These are phyloP conservation scores for Acephala macrosclerotiorum DNA, from an alignment of 2,329 filamentous ascomycete species.

Conservation along the genomic window DNA sequence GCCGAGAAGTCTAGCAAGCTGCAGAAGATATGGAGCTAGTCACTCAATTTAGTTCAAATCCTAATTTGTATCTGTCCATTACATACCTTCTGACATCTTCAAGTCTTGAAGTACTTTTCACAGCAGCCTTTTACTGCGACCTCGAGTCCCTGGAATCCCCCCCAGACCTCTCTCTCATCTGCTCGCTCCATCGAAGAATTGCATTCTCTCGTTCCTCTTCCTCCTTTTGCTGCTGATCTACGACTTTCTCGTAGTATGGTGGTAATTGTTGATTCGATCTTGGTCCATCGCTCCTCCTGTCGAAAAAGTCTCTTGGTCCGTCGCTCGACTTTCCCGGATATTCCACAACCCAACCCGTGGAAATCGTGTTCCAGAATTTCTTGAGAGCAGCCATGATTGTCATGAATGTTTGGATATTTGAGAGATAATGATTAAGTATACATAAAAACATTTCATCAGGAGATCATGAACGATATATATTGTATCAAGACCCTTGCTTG, in stretches of 20 bases:
- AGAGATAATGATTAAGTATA: not conserved
- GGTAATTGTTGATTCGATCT: slow-evolving; percentile 1
- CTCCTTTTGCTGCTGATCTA: not conserved
- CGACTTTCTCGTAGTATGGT: not conserved
- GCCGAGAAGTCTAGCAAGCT: too few relatives aligned
- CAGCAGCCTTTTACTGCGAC: not conserved
- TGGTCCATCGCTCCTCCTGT: slow-evolving; percentile 21
- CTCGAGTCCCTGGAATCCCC: not conserved
- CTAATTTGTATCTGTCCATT: too few relatives aligned
- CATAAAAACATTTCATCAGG: not conserved
- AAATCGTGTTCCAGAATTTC: slow-evolving; percentile 33
- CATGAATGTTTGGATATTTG: not conserved
- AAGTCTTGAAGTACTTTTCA: not conserved
- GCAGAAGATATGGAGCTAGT: too few relatives aligned
- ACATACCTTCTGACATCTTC: not conserved
- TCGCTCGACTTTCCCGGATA: slow-evolving; percentile 27
- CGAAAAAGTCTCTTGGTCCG: slow-evolving; percentile 36
- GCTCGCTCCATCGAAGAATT: slow-evolving; percentile 22
- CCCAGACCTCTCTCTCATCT: slow-evolving; percentile 12
- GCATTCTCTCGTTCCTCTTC: slow-evolving; percentile 20
- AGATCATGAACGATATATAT: slow-evolving; percentile 4
- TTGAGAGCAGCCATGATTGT: slow-evolving; percentile 19
- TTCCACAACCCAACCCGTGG: slow-evolving; percentile 36
- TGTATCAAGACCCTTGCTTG: not conserved
- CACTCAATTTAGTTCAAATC: too few relatives aligned